Evolutionary conservation across 805 yeast species (phyloP), one percentile per base, ranked within the genome.

Genomic region (Metschnikowia cubensis): DNA sequence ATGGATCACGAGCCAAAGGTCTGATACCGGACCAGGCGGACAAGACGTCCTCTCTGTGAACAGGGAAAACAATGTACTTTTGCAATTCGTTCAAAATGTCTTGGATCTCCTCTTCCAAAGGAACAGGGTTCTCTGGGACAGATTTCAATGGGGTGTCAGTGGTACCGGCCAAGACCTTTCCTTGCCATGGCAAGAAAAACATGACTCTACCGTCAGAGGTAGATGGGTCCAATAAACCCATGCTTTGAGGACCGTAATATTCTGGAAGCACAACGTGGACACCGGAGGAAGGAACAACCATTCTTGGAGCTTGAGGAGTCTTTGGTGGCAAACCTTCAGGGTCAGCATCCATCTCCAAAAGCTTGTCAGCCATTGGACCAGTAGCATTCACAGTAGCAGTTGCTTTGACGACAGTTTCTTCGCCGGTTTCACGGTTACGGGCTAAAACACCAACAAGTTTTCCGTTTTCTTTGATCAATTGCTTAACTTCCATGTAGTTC

Each of bases 181-280:
- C 96, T 75, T 90, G 97, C 97, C 97, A 91, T 59, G 98, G 98
- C 68, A 91, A 76, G 76, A 92, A 91, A 73, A 91, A 91, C 87
- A 92, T 87, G 47, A 91, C 97, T 70, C 98, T 83, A 50, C 97
- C 97, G 66, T 91, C 98, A 33, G 92, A 76, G 43, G 98, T 91
- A 42, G 88, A 80, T 42, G 97, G 96, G 70, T 91, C 97, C 52
- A 91, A 77, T 55, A 91, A 76, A 55, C 98, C 98, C 79, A 89
- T 80, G 56, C 83, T 83, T 64, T 80, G 79, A 47, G 97, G 95
- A 69, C 95, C 86, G 72, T 89, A 91, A 76, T 80, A 91, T 58
- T 91, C 96, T 21, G 98, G 98, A 56, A 91, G 79, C 45, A 91
- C 84, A 62, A 91, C 79, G 70, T 91, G 98, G 45, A 89, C 96